phyloP scores from a whole-genome alignment of 140 eudicot species.

The Anethum foeniculum region DNA sequence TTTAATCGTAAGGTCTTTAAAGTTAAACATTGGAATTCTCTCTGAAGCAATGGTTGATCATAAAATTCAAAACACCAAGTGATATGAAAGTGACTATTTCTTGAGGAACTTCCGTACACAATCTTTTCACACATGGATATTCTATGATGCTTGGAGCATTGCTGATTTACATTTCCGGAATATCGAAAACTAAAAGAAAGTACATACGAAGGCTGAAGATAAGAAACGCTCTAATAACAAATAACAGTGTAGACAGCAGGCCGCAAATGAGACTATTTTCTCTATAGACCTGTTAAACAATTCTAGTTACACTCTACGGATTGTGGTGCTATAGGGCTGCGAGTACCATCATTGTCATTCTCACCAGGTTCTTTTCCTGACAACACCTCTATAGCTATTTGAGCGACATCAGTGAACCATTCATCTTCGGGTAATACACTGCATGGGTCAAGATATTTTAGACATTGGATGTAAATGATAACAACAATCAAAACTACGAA shows the following conservation, averaged over 20 bases:
- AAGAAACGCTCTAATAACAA: not conserved
- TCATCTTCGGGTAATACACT: conserved; percentile 80
- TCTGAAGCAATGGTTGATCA: not conserved
- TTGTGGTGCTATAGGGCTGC: conserved; percentile 50
- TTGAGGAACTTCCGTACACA: not conserved
- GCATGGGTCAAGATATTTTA: conserved; percentile 19
- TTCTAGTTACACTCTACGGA: conserved; percentile 3
- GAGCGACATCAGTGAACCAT: conserved; percentile 74
- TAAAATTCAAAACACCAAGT: not conserved
- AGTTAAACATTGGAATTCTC: not conserved
- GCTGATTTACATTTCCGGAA: not conserved
- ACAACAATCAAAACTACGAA: not conserved
- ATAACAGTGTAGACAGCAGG: not conserved
- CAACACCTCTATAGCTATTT: conserved; percentile 63
- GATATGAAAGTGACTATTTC: not conserved
- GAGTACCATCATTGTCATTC: conserved; percentile 21
- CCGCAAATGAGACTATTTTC: not conserved
- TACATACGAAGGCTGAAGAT: not conserved
- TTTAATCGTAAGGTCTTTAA: not conserved
- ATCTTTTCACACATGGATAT: not conserved
- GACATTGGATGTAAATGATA: not conserved
- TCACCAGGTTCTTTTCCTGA: conserved; percentile 34
- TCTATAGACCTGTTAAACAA: not conserved
- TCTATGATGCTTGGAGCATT: not conserved
- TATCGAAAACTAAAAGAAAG: not conserved